Evolutionary conservation across 148 eudicot genomes (phyloP), one percentile per base, ranked within the genome.

Genomic region (Rheum nobile): DNA sequence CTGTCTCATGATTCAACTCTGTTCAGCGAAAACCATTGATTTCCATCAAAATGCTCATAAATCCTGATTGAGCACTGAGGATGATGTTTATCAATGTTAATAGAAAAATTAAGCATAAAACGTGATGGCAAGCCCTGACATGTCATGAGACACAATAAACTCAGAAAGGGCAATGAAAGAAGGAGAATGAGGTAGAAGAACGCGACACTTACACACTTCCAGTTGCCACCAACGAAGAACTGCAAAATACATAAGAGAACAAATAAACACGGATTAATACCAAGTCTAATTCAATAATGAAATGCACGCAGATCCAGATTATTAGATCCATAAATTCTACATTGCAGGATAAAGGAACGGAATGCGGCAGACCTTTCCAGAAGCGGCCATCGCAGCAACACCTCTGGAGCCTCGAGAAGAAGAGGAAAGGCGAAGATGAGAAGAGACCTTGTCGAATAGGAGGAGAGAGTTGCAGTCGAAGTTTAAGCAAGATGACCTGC

Each of bases 191-290:
- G 47, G 9, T 28, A 31, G 71, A 71, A 79, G 38, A 71, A 4
- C 39, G 75, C 22, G 75, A 67, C 78, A 86, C 97, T 90, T 85
- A 96, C 97, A 78, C 99, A 96, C 78, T 92, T 96, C 99, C 99
- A 96, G 83, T 96, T 96, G 72, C 99, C 99, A 52, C 99, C 99
- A 76, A 96, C 99, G 34, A 96, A 96, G 89, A 96, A 96, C 99
- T 96, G 96, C 92, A 81, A 81, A 37, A 11, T 72, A 43, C 83
- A 67, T 8, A 74, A 19, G 79, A 81, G 34, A 46, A n/a, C 55
- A 77, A 73, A 71, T 10, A 59, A 26, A 4, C 32, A 28, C 34
- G 32, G 39, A 39, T 38, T 16, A 71, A 21, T 41, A 71, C 11
- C 46, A 4, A n/a, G 29, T n/a, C 16, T 19, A 35, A n/a, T 19